These are phyloP conservation scores for Leccinum pachyderme DNA, from an alignment of 1,284 basidiomycete species.

Conservation along the genomic window DNA sequence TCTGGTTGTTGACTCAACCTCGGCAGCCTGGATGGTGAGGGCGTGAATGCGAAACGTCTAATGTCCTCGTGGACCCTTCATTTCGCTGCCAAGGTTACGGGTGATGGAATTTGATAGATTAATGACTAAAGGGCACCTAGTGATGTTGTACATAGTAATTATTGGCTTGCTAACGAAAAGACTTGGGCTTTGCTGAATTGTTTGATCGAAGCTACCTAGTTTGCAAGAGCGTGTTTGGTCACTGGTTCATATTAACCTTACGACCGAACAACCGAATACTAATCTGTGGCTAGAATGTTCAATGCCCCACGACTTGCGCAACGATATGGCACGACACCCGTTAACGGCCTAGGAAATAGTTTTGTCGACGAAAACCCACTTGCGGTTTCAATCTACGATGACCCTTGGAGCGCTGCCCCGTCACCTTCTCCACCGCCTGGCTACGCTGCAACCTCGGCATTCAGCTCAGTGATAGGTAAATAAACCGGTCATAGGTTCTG, in stretches of 20 bases:
- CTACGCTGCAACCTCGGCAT: constrained; percentile 47
- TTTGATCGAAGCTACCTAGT: background rate
- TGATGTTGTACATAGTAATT: constrained; percentile 24
- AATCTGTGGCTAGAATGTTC: constrained; percentile 52
- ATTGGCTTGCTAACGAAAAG: constrained; percentile 17
- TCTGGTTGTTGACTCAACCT: constrained; percentile 9
- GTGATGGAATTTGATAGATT: constrained; percentile 33
- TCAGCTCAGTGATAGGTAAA: constrained; percentile 75
- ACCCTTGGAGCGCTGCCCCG: constrained; percentile 85
- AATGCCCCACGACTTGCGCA: constrained; percentile 72
- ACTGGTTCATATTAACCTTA: constrained; percentile 4
- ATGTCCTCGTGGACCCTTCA: constrained; percentile 81
- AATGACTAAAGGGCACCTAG: constrained; percentile 7
- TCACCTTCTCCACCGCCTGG: constrained; percentile 68
- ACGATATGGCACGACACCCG: constrained; percentile 56
- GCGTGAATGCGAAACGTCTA: constrained; percentile 70
- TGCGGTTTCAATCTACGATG: constrained; percentile 72
- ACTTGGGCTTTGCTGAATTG: background rate
- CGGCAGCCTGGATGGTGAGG: constrained; percentile 65
- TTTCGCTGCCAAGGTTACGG: constrained; percentile 71
- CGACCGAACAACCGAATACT: constrained; percentile 12
- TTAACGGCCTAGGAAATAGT: constrained; percentile 62
- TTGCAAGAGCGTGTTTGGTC: background rate
- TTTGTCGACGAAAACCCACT: constrained; percentile 78
- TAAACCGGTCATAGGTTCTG: constrained; percentile 25